Base-by-base conservation (phyloP, 805 yeast species). In the Pichia paraexigua region DNA sequence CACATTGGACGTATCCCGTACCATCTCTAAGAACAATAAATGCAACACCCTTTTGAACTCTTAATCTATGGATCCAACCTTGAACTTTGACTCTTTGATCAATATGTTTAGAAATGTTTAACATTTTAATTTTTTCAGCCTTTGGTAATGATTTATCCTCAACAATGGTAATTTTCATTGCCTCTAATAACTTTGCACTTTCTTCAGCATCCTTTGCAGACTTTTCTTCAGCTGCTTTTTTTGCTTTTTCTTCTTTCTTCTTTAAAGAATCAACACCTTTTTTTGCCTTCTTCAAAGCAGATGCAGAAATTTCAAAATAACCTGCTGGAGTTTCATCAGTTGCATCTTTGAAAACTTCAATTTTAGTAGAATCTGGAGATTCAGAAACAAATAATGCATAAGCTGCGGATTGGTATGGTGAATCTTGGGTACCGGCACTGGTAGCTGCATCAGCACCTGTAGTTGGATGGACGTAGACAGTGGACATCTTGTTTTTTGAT, bases 41-140 rank as follows among this genome's bases (percentile, higher is more conserved):
- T 18, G 86, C 94, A 45, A 89, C 78, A 45, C 95, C 96, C 74
- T 95, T 94, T 71, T 94, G 98, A 43, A 81, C 61, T 70, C 99
- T 84, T 61, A 95, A 76, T 68, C 99, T 85, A 70, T 94, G 99
- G 55, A 94, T 77, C 99, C 99, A 94, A 56, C 99, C 99, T 58
- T 82, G 82, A 43, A 92, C 84, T 51, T 75, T 66, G 49, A 89
- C 89, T 69, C 99, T 82, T 28, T 49, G 27, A 52, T 82, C 94
- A 42, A 89, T 76, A 61, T 70, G 62, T 7, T 71, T 75, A 52
- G 76, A 76, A 48, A 83, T 68, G 11, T 76, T 60, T 55, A 73
- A 68, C 62, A 94, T 78, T 71, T 88, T 91, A 67, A 82, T 76
- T 63, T 73, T 79, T 51, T 69, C 65, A 44, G 97, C 92, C 37